Evolutionary conservation across 495 filamentous ascomycete genomes (phyloP), one percentile per base, ranked within the genome.

Genomic region (Podospora tetraspora): DNA sequence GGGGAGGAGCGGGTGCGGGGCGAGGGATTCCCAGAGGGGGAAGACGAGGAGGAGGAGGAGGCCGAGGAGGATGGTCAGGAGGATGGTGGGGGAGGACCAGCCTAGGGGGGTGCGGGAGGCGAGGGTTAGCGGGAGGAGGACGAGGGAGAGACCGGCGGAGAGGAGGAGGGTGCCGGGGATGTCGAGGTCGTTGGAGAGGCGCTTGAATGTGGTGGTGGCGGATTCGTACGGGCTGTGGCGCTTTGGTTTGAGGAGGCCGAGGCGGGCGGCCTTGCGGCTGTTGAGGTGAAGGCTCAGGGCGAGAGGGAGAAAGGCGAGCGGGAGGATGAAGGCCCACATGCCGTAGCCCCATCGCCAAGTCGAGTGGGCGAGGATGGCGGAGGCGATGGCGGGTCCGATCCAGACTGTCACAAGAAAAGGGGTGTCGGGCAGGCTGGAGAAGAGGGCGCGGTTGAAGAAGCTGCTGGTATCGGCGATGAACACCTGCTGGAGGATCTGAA

Each of bases 381-480:
- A 71, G 0, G 83, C 80, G 12, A 82, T 81, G 63, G 77, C 76
- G 2, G 83, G 76, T 0, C 82, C 82, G n/a, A 82, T 79, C 64
- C 84, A 81, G 61, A 85, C 85, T 6, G 87, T 89, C 67, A 84
- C 83, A 59, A 90, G 84, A 72, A 88, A 89, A 1, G 88, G 88
- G 6, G 85, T 85, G 57, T 80, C 82, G 25, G 84, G 81, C 56
- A 89, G 86, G 37, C 84, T 88, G 68, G 85, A 87, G 11, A 87
- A 79, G 32, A 89, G 80, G 57, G 84, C 87, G 67, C 88, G 84
- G 77, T 90, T 87, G 8, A 83, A 76, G 72, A 91, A 76, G n/a
- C 77, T 80, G n/a, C 87, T 87, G 3, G 85, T 88, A 77, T 91
- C 88, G 57, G 88, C 87, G 24, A 88, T 84, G 79, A 90, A 88